Percentiles rank a stretch among this genome's conserved stretches.
Evolutionary conservation across 208 protist genomes (phyloP).

Genomic region (Trypanosoma platydactyli): DNA sequence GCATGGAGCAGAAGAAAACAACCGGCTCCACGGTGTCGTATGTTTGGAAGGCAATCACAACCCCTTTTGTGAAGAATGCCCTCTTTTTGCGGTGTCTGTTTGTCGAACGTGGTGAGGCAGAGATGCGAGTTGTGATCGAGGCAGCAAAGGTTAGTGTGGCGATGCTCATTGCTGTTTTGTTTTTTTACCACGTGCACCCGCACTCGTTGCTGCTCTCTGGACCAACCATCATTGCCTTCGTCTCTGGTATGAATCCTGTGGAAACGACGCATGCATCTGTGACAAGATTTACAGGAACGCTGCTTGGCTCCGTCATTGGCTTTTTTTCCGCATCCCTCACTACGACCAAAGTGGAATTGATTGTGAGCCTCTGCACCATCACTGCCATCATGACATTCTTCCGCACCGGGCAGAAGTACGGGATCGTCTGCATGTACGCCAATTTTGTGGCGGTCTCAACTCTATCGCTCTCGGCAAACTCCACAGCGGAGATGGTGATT

Average conservation of each 20-base stretch:
- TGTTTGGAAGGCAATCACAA: slow-evolving; percentile 19
- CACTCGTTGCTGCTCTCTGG: slow-evolving; percentile 62
- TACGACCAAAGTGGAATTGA: slow-evolving; percentile 43
- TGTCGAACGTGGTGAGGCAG: slow-evolving; percentile 32
- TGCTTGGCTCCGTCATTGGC: slow-evolving; percentile 70
- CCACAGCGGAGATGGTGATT: slow-evolving; percentile 48
- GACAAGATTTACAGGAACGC: slow-evolving; percentile 57
- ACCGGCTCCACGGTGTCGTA: slow-evolving; percentile 18
- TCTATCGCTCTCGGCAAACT: slow-evolving; percentile 29
- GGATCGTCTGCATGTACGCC: slow-evolving; percentile 63
- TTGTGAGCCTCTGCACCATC: slow-evolving; percentile 60
- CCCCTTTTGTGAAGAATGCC: slow-evolving; percentile 49
- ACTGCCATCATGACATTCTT: slow-evolving; percentile 76
- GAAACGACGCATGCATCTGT: slow-evolving; percentile 64
- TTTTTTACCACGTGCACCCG: slow-evolving; percentile 67
- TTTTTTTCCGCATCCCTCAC: slow-evolving; percentile 69
- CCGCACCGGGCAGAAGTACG: slow-evolving; percentile 51
- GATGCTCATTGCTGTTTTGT: slow-evolving; percentile 77
- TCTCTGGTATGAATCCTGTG: slow-evolving; percentile 73
- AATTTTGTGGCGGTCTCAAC: slow-evolving; percentile 70
- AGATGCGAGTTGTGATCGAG: slow-evolving; percentile 65
- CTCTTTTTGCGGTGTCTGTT: slow-evolving; percentile 42
- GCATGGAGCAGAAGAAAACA: slow-evolving; percentile 17
- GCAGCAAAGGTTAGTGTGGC: slow-evolving; percentile 73
- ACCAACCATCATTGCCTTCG: slow-evolving; percentile 78